Evolutionary conservation across 805 yeast genomes (phyloP), one percentile per base, ranked within the genome.

Genomic region (Candida manassasensis): DNA sequence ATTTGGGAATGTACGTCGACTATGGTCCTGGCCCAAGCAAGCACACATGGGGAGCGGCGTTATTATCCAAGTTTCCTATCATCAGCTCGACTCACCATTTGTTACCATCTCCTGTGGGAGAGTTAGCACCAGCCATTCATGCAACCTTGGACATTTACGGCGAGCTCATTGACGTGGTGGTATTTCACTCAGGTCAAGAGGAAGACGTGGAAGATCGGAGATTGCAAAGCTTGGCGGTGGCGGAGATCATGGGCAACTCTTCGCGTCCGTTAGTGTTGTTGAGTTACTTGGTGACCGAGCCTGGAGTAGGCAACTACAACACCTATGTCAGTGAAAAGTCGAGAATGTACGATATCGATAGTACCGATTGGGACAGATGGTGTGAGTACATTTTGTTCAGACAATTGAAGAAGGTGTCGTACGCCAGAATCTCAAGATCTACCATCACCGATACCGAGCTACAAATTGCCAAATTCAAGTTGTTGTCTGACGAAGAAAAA

Each of bases 1-100:
- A 90, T 48, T 70, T 93, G 47, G 90, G 86, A 27, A 87, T 87
- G 90, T 93, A 93, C 55, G 89, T 81, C 15, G 98, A 93, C 59
- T 93, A 79, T 55, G 98, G 98, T 6, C 98, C 98, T 6, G 96
- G 97, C 10, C 97, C 97, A 36, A 86, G 88, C 57, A 83, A 89
- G 59, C 97, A 93, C 63, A 93, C 98, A 0, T 93, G 98, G 98
- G 98, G 98, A 27, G 83, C 89, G 33, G 93, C 93, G 2, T 69
- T 93, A 42, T 67, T 93, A 45, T 89, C 97, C 14, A 87, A 89
- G 55, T 93, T 90, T 73, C 98, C 98, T 19, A 93, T 93, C 42
- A 48, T 93, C 38, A 77, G 82, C 52, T 87, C 97, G 3, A 79
- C 88, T 1, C 98, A 93, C 57, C 94, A 89, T 55, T 69, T 93